Percentiles rank a stretch among this genome's conserved stretches.
Conservation (phyloP, 805 yeast genomes). For the Yamadazyma sp. region DNA sequence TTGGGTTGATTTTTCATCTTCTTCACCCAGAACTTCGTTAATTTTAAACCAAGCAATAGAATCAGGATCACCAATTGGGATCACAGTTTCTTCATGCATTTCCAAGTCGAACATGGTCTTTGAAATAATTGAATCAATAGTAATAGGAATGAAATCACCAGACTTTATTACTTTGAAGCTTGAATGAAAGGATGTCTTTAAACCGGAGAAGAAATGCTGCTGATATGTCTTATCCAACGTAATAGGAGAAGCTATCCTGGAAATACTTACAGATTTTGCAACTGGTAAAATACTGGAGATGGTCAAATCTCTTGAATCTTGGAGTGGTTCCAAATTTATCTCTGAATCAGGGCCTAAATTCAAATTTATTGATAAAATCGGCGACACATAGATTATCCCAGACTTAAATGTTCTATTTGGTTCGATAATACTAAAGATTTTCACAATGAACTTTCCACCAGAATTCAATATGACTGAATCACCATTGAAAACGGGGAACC, state of each 20-base stretch:
- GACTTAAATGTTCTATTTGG: slow-evolving; percentile 46
- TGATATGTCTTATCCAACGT: slow-evolving; percentile 66
- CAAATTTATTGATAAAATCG: slow-evolving; percentile 53
- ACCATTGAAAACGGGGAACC: slow-evolving; percentile 65
- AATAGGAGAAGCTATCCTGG: slow-evolving; percentile 65
- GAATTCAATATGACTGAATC: slow-evolving; percentile 47
- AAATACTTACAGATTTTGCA: slow-evolving; percentile 63
- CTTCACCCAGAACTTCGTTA: slow-evolving; percentile 42
- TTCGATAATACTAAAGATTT: slow-evolving; percentile 59
- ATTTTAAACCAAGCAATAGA: slow-evolving; percentile 84
- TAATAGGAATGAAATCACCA: slow-evolving; percentile 75
- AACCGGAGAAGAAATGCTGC: slow-evolving; percentile 54
- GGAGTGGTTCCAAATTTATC: slow-evolving; percentile 20
- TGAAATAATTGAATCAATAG: slow-evolving; percentile 68
- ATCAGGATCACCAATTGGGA: slow-evolving; percentile 65
- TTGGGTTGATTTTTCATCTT: slow-evolving; percentile 28
- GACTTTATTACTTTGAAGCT: slow-evolving; percentile 54
- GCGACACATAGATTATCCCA: slow-evolving; percentile 55
- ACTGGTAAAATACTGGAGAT: slow-evolving; percentile 35
- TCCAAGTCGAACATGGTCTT: slow-evolving; percentile 45
- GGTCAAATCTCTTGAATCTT: slow-evolving; percentile 8
- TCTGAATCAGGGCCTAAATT: slow-evolving; percentile 25
- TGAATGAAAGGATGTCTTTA: slow-evolving; percentile 60
- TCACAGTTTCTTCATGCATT: slow-evolving; percentile 25
- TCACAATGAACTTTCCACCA: slow-evolving; percentile 25